A percentile compares a stretch with the other conserved stretches of the same genome.
Conservation (phyloP, 306 rosid genomes). For the Coriaria nepalensis region DNA sequence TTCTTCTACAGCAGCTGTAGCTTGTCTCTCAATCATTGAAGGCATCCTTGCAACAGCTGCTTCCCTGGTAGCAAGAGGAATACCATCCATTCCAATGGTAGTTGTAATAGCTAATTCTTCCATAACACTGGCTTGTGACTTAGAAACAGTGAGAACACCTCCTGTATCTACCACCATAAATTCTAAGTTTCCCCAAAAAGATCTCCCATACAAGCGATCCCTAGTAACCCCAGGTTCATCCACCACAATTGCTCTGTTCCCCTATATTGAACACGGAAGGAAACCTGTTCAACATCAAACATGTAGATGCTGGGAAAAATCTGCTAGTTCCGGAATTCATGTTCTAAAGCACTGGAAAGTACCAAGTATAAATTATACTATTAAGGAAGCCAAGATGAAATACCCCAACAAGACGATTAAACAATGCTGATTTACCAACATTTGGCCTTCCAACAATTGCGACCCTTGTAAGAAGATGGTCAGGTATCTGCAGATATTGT, state of each 20-base stretch:
- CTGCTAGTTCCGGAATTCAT: conserved; percentile 9
- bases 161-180: conserved; percentile 97
- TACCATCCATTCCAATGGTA: conserved; percentile 92
- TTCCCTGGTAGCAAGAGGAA: conserved; percentile 81
- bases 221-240: conserved; percentile 98
- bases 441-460: conserved; percentile 96
- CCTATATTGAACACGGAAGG: conserved; percentile 26
- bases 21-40: conserved; percentile 94
- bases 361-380: conserved; percentile 4
- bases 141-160: conserved; percentile 78
- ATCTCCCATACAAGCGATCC: conserved; percentile 91
- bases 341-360: conserved; percentile 9
- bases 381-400: conserved; percentile 15
- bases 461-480: conserved; percentile 68
- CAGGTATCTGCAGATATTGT: conserved; percentile 61
- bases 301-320: background rate
- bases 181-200: conserved; percentile 77
- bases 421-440: conserved; percentile 90
- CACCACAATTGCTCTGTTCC: conserved; percentile 88
- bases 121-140: conserved; percentile 63
- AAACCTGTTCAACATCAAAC: conserved; percentile 2
- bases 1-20: conserved; percentile 81
- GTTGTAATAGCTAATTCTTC: conserved; percentile 79
- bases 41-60: conserved; percentile 96
- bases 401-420: conserved; percentile 95